Evolutionary conservation across 1,284 basidiomycete genomes (phyloP).

Genomic region (Porogramme epimiltina): DNA sequence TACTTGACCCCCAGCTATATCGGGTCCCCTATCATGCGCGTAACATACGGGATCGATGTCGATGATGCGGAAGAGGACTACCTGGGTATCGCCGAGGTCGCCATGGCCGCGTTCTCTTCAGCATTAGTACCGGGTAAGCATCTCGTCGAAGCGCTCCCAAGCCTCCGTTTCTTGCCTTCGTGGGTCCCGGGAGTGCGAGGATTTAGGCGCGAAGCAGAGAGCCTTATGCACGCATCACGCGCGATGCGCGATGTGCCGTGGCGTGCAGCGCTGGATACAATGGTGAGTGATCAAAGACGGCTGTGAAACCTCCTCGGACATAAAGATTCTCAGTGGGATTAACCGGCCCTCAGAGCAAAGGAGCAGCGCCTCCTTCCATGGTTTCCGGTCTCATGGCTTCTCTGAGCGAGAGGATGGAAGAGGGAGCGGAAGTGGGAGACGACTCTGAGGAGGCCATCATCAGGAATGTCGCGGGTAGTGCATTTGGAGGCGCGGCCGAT

Average conservation of each 20-base stretch:
- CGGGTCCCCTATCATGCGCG: slow-evolving; percentile 32
- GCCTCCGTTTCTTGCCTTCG: slow-evolving; percentile 1
- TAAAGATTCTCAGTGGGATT: neutral
- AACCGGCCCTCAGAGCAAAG: neutral
- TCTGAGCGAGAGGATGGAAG: neutral
- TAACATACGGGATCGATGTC: slow-evolving; percentile 36
- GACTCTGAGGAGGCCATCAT: slow-evolving; percentile 1
- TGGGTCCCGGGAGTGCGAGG: slow-evolving; percentile 11
- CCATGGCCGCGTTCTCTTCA: slow-evolving; percentile 9
- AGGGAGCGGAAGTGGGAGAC: neutral
- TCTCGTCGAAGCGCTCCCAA: slow-evolving; percentile 13
- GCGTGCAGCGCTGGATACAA: slow-evolving; percentile 6
- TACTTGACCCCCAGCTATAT: slow-evolving; percentile 23
- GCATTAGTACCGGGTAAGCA: slow-evolving; percentile 17
- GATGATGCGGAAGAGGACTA: slow-evolving; percentile 25
- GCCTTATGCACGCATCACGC: neutral
- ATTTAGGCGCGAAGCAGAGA: slow-evolving; percentile 9
- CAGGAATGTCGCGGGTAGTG: neutral
- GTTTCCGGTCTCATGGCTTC: neutral
- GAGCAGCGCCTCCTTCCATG: neutral
- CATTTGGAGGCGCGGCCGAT: slow-evolving; percentile 4
- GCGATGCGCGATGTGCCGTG: slow-evolving; percentile 11
- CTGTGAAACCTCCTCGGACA: neutral
- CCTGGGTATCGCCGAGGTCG: slow-evolving; percentile 9
- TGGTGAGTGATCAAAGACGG: too few relatives aligned